Conservation (phyloP, 2,329 filamentous ascomycete genomes). For the Microdochium paspali region DNA sequence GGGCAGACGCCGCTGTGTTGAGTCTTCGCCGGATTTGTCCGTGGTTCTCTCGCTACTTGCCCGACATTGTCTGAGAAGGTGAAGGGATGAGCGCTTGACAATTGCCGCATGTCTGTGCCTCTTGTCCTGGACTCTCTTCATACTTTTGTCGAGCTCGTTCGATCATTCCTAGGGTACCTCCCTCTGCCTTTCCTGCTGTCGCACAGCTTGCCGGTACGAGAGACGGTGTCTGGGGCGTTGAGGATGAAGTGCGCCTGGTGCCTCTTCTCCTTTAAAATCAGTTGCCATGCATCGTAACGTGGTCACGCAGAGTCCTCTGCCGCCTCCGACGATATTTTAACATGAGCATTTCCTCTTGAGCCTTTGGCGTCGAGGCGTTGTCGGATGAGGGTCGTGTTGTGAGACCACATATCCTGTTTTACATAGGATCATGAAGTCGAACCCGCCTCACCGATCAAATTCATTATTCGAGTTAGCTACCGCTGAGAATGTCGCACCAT, state of each 20-base stretch:
- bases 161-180: conserved; percentile 59
- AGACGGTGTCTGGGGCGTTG: conserved; percentile 65
- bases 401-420: conserved; percentile 3
- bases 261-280: conserved; percentile 66
- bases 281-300: conserved; percentile 43
- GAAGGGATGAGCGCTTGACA: background rate
- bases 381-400: conserved; percentile 60
- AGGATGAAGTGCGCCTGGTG: conserved; percentile 52
- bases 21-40: background rate
- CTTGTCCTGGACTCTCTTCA: too few relatives aligned
- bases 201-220: conserved; percentile 40
- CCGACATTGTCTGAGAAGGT: conserved; percentile 4
- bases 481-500: conserved; percentile 83
- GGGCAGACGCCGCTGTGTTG: background rate
- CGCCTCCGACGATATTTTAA: conserved; percentile 15
- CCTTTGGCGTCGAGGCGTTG: conserved; percentile 55
- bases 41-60: conserved; percentile 22
- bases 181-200: conserved; percentile 39
- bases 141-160: conserved; percentile 55
- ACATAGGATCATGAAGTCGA: conserved; percentile 8
- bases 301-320: conserved; percentile 12
- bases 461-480: conserved; percentile 70
- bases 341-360: conserved; percentile 43
- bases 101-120: too few relatives aligned
- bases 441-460: conserved; percentile 68